Evolutionary conservation across 805 yeast species (phyloP), one percentile per base, ranked within the genome.

Genomic region (Ogataea polymorpha): DNA sequence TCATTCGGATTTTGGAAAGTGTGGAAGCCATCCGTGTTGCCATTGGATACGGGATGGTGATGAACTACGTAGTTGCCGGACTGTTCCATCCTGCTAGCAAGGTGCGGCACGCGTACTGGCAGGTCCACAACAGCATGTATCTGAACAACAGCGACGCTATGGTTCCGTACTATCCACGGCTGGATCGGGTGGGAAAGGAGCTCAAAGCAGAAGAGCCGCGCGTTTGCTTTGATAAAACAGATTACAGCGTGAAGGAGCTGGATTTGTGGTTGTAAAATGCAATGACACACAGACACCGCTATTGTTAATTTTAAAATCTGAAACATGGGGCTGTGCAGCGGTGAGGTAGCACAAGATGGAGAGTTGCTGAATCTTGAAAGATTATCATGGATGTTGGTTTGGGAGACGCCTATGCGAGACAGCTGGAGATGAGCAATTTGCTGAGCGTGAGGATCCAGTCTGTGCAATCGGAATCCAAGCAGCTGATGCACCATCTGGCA

Each of bases 71-170:
- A 0, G 77, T 96, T 83, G 80, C 82, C 0, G 99, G 99, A 0
- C 65, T 93, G 14, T 93, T 89, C 59, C 98, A 93, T 54, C 95
- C 98, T 1, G 96, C 98, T 0, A 70, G 83, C 42, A 85, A 82
- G 54, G 98, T 93, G 0, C 71, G 99, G 46, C 66, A 64, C 4
- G 81, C 93, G 0, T 93, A 83, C 61, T 93, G 98, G 98, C 80
- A 74, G 48, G 59, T 89, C 11, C 90, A 79, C 67, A 90, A 91
- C 54, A 65, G 67, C 29, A 78, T 89, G 20, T 90, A 90, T 55
- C 76, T 86, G 11, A 88, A 82, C 52, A 74, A 76, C 45, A 68
- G 79, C 31, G 95, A 88, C 59, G 66, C 90, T 0, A 59, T 93
- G 57, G 88, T 89, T 2, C 96, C 97, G 1, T 79, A 74, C 53